These are phyloP conservation scores for Cinnamomum micranthum DNA, from an alignment of 164 flowering plant genomes.

Conservation along the genomic window DNA sequence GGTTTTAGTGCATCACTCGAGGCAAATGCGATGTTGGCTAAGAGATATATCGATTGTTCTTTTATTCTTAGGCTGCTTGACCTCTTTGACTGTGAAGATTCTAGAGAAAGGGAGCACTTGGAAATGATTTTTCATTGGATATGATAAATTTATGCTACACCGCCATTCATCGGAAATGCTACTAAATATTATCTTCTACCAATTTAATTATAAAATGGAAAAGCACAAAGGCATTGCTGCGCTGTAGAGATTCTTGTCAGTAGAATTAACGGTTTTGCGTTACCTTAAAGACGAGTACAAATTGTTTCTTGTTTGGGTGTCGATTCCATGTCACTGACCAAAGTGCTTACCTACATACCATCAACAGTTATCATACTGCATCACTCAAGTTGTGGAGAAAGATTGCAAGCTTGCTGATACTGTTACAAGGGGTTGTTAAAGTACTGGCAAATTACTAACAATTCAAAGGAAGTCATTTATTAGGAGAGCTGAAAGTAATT, in stretches of 20 bases:
- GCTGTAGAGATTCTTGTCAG: slow-evolving; percentile 71
- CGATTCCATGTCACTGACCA: slow-evolving; percentile 83
- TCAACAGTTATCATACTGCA: slow-evolving; percentile 75
- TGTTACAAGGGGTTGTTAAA: slow-evolving; percentile 68
- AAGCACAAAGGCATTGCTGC: slow-evolving; percentile 85
- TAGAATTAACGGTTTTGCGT: slow-evolving; percentile 78
- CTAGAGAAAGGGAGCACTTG: slow-evolving; percentile 80
- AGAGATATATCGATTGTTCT: slow-evolving; percentile 66
- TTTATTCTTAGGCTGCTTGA: slow-evolving; percentile 68
- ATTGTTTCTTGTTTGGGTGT: slow-evolving; percentile 55
- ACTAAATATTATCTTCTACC: slow-evolving; percentile 70
- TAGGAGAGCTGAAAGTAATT: slow-evolving; percentile 74
- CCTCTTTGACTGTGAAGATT: slow-evolving; percentile 82
- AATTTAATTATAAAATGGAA: slow-evolving; percentile 70
- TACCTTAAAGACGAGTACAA: slow-evolving; percentile 91
- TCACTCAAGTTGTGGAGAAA: slow-evolving; percentile 81
- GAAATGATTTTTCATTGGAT: slow-evolving; percentile 79
- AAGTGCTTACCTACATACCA: slow-evolving; percentile 73
- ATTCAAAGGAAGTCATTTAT: slow-evolving; percentile 70
- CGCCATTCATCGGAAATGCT: slow-evolving; percentile 70
- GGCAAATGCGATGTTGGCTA: slow-evolving; percentile 72
- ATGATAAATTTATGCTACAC: slow-evolving; percentile 88
- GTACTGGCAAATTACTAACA: slow-evolving; percentile 77
- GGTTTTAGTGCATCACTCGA: slow-evolving; percentile 76
- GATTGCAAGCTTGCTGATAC: slow-evolving; percentile 84